Evolutionary conservation across 306 rosid genomes (phyloP), one percentile per base, ranked within the genome.

Genomic region (Lupinus albus): DNA sequence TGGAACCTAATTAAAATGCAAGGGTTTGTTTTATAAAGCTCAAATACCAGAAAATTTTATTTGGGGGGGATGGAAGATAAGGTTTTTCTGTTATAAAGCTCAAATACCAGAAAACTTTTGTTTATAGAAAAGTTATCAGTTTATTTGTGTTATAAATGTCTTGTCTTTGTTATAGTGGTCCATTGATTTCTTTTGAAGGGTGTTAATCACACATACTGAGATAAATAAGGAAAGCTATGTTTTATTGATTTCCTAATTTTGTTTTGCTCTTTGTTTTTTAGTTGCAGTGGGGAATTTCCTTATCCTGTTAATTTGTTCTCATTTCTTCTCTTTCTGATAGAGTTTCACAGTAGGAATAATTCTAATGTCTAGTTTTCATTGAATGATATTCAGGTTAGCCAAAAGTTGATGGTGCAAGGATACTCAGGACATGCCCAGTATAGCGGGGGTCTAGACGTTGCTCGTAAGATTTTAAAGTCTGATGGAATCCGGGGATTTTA

Each of bases 371-470:
- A 28, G 53, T 69, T 69, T 41, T 35, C 53, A 44, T 51, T 55
- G 42, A 35, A 49, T 53, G 64, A 25, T 83, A 33, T 71, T 63
- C 82, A 93, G 99, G 81, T 93, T 80, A 88, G 96, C 83, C 99
- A 93, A 80, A 91, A 83, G 79, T 79, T 93, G 85, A 93, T 93
- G 99, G 99, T 93, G 71, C 97, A 93, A 85, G 99, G 99, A 68
- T 93, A 80, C 76, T 83, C 97, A 0, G 97, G 99, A 16, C 85
- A 93, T 72, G 73, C 83, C 58, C 79, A 58, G 72, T 93, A 93
- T 70, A 86, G 66, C 39, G 97, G 99, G 13, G 99, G 97, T 72
- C 39, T 93, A 72, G 99, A 93, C 68, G 96, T 93, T 78, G 94
- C 77, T 78, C 89, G 91, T 46, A 85, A 82, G 71, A 68, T 93